phyloP scores from a whole-genome alignment of 768 basidiomycete species.

The Ramaria sp. region DNA sequence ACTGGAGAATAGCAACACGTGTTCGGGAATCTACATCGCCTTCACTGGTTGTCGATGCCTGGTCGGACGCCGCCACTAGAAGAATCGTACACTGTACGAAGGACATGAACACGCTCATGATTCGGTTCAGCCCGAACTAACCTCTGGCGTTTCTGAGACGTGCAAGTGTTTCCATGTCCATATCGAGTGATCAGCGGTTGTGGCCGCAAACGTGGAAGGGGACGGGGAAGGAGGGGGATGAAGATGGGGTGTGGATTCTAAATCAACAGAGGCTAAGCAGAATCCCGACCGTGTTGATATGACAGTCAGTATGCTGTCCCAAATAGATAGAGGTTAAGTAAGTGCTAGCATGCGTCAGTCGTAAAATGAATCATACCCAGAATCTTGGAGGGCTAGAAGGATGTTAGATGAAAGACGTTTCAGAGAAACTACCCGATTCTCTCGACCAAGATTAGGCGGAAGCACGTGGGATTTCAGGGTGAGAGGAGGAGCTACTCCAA shows the following conservation, averaged over 20 bases:
- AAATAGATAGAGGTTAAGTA: neutral
- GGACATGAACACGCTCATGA: neutral
- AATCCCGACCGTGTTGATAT: neutral
- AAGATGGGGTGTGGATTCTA: neutral
- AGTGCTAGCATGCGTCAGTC: neutral
- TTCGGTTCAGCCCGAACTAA: slow-evolving; percentile 9
- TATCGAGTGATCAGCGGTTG: slow-evolving; percentile 21
- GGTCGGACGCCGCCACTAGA: slow-evolving; percentile 9
- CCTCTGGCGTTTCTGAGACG: slow-evolving; percentile 19
- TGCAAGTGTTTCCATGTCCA: slow-evolving; percentile 28
- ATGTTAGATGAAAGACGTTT: neutral
- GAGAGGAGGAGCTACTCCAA: neutral
- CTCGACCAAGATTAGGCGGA: neutral
- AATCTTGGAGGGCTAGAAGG: neutral
- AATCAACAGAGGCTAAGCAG: slow-evolving; percentile 3
- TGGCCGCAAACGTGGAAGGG: slow-evolving; percentile 21
- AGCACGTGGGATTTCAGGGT: slow-evolving; percentile 3
- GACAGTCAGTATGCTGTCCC: neutral
- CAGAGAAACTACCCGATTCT: neutral
- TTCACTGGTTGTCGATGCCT: neutral
- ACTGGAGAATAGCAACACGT: slow-evolving; percentile 12
- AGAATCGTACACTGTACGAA: slow-evolving; percentile 10
- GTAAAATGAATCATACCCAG: neutral
- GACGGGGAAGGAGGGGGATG: slow-evolving; percentile 13
- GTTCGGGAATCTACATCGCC: neutral